Conservation (phyloP, 2,329 filamentous ascomycete genomes). For the Chaetoscypha palmicola region DNA sequence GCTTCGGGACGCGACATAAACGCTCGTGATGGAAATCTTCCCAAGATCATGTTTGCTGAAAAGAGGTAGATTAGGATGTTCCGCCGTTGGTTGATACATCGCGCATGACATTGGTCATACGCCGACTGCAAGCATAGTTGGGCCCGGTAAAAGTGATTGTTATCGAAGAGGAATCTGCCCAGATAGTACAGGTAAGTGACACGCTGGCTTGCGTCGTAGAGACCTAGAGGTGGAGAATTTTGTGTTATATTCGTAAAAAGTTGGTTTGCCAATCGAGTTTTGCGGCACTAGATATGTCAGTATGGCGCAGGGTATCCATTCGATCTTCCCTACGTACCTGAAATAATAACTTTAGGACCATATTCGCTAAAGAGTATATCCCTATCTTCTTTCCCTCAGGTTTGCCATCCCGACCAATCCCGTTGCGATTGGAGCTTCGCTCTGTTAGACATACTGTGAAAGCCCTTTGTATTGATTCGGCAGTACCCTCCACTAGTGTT, state of each 20-base stretch:
- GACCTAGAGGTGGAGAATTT: conserved; percentile 70
- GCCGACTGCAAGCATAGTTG: conserved; percentile 69
- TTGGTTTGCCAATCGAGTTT: conserved; percentile 75
- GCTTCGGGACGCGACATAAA: conserved; percentile 69
- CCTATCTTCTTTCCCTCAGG: conserved; percentile 81
- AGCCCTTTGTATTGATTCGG: conserved; percentile 82
- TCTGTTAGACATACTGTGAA: conserved; percentile 88
- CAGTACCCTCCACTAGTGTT: conserved; percentile 77
- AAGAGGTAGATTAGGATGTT: conserved; percentile 80
- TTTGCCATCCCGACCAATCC: conserved; percentile 45
- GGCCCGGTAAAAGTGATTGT: conserved; percentile 74
- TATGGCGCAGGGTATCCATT: not conserved
- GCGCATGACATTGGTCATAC: conserved; percentile 68
- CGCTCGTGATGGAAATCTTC: conserved; percentile 64
- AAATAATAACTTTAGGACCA: conserved; percentile 82
- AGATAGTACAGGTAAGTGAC: conserved; percentile 95
- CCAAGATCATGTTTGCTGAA: conserved; percentile 74
- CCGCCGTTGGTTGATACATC: conserved; percentile 68
- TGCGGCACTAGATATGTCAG: conserved; percentile 52
- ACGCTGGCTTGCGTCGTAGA: conserved; percentile 79
- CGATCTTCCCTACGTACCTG: conserved; percentile 46
- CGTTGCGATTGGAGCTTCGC: conserved; percentile 55
- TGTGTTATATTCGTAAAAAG: conserved; percentile 84
- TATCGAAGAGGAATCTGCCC: conserved; percentile 81
- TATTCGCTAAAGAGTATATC: conserved; percentile 87